Percentiles rank a stretch among this genome's conserved stretches.
Evolutionary conservation across 768 basidiomycete genomes (phyloP).

Genomic region (Suillus occidentalis): DNA sequence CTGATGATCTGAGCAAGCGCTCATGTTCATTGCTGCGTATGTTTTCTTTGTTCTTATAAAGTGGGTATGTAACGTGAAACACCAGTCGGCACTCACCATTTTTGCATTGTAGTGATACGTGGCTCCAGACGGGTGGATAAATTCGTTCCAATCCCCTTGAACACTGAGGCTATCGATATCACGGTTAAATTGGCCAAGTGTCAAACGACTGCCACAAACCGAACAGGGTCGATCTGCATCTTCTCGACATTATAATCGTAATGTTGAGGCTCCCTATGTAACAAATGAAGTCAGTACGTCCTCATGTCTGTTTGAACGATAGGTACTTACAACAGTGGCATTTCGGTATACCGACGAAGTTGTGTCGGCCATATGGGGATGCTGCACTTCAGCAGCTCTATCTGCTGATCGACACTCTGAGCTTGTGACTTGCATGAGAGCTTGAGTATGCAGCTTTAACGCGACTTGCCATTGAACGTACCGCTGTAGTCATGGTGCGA

Average conservation of each 20-base stretch:
- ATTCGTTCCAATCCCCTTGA: background rate
- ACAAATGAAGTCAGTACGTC: background rate
- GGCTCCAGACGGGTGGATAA: background rate
- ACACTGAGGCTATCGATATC: background rate
- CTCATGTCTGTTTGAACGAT: too few species aligned
- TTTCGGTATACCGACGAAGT: background rate
- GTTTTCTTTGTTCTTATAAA: background rate
- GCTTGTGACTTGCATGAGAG: too few species aligned
- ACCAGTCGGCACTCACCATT: background rate
- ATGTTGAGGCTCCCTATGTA: background rate
- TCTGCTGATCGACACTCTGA: too few species aligned
- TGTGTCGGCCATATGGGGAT: conserved; percentile 2
- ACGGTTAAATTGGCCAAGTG: background rate
- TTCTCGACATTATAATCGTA: background rate
- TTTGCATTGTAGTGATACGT: background rate
- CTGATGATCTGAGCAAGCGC: background rate
- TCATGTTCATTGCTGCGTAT: background rate
- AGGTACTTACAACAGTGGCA: too few species aligned
- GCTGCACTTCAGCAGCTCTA: background rate
- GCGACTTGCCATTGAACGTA: too few species aligned
- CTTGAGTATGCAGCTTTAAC: too few species aligned
- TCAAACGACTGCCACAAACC: too few species aligned
- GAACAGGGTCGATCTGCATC: background rate
- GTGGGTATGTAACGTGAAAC: background rate
- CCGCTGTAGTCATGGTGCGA: too few species aligned